phyloP scores from a whole-genome alignment of 2,329 filamentous ascomycete species.

The Fusarium sp. region DNA sequence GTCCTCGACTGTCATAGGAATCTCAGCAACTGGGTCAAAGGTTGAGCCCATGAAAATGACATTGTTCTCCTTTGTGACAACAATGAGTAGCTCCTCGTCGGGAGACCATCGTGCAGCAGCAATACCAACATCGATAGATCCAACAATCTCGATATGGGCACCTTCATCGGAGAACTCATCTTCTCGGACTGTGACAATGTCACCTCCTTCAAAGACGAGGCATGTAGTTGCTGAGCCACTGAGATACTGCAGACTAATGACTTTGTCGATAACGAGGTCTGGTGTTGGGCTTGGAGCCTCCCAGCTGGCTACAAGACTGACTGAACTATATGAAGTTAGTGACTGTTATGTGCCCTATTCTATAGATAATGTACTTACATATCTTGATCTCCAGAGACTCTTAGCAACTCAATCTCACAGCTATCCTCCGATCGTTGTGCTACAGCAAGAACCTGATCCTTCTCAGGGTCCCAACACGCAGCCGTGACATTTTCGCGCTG shows the following conservation, averaged over 20 bases:
- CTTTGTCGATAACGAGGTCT: conserved; percentile 78
- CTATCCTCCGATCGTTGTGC: conserved; percentile 82
- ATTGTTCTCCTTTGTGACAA: conserved; percentile 83
- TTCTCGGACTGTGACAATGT: conserved; percentile 88
- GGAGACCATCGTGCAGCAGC: conserved; percentile 92
- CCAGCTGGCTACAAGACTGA: conserved; percentile 79
- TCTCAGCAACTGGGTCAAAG: conserved; percentile 86
- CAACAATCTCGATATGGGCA: conserved; percentile 93
- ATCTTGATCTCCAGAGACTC: conserved; percentile 61
- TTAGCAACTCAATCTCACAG: conserved; percentile 78
- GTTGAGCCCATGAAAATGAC: conserved; percentile 92
- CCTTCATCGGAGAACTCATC: conserved; percentile 60
- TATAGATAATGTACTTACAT: conserved; percentile 53
- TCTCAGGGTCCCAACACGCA: conserved; percentile 85
- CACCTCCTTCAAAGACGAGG: conserved; percentile 87
- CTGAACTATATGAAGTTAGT: conserved; percentile 45
- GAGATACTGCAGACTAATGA: conserved; percentile 87
- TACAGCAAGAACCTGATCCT: conserved; percentile 82
- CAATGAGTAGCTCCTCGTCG: conserved; percentile 89
- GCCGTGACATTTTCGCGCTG: conserved; percentile 75
- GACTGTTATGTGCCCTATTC: not conserved
- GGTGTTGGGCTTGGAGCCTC: conserved; percentile 85
- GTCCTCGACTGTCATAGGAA: conserved; percentile 79
- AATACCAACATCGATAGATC: conserved; percentile 93
- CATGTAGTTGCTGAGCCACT: conserved; percentile 82